Evolutionary conservation across 1,139 yeast genomes (phyloP).

Genomic region (Debaryomycetaceae sp.): DNA sequence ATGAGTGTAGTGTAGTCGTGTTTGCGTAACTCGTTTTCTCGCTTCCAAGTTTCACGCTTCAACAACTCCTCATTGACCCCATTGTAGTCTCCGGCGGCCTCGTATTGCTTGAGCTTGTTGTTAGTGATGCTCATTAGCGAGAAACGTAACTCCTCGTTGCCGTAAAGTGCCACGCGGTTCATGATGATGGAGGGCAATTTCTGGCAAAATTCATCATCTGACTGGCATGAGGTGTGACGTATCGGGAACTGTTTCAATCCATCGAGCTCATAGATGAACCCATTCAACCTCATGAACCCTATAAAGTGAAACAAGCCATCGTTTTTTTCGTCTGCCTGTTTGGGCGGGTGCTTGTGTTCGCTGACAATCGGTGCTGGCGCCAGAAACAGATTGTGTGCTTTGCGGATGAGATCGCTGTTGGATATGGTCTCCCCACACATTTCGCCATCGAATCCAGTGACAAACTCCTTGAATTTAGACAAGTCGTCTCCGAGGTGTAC

Average conservation of each 20-base stretch:
- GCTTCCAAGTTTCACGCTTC: conserved; percentile 36
- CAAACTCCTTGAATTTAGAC: conserved; percentile 46
- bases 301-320: conserved; percentile 63
- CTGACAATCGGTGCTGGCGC: conserved; percentile 51
- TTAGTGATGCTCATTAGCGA: conserved; percentile 55
- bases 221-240: conserved; percentile 40
- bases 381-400: conserved; percentile 62
- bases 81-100: conserved; percentile 33
- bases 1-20: conserved; percentile 55
- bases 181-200: conserved; percentile 42
- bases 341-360: conserved; percentile 29
- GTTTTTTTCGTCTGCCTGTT: conserved; percentile 34
- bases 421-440: conserved; percentile 62
- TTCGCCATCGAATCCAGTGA: conserved; percentile 51
- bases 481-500: conserved; percentile 50
- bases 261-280: conserved; percentile 59
- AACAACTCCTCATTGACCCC: conserved; percentile 24
- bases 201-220: conserved; percentile 38
- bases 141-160: conserved; percentile 49
- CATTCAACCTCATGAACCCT: conserved; percentile 48
- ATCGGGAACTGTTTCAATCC: conserved; percentile 62
- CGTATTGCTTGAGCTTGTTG: conserved; percentile 41
- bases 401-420: conserved; percentile 55
- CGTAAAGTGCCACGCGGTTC: conserved; percentile 44
- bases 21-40: conserved; percentile 45